A percentile compares a stretch with the other conserved stretches of the same genome.
Conservation (phyloP, 108 stramenopile genomes). For the Mediolabrus comicus region DNA sequence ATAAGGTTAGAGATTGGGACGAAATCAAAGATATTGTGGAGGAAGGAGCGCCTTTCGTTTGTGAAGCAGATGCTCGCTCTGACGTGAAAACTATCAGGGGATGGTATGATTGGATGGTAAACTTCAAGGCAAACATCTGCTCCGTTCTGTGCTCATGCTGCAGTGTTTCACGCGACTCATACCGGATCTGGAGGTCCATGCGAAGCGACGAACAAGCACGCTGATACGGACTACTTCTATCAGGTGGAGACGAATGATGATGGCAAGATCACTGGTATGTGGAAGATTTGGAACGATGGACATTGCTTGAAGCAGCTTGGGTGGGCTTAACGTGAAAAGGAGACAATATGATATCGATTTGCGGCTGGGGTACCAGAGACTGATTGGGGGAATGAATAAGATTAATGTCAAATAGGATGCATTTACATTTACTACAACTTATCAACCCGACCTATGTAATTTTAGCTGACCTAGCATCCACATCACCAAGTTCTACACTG, state of each 20-base stretch:
- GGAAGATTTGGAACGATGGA: conserved; percentile 1
- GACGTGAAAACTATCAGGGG: conserved; percentile 5
- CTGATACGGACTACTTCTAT: conserved; percentile 4
- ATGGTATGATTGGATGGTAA: conserved; percentile 8
- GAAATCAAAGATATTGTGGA: background rate
- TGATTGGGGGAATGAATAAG: no score
- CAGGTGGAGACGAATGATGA: background rate
- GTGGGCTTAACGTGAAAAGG: conserved; percentile 7
- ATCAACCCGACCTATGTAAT: background rate
- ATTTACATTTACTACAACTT: background rate
- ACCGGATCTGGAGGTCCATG: background rate
- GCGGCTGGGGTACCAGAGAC: no score
- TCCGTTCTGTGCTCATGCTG: background rate
- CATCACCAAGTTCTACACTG: background rate
- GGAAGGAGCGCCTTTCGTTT: background rate
- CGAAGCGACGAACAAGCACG: conserved; percentile 1
- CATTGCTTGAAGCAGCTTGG: conserved; percentile 1
- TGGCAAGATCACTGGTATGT: background rate
- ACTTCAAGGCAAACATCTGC: conserved; percentile 5
- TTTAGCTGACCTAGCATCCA: background rate
- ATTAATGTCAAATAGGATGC: background rate
- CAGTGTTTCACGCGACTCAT: conserved; percentile 3
- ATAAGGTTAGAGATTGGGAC: background rate
- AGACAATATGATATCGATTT: no score
- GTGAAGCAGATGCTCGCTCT: background rate